Conservation (phyloP, 805 yeast species). For the Danielia reshetovae region DNA sequence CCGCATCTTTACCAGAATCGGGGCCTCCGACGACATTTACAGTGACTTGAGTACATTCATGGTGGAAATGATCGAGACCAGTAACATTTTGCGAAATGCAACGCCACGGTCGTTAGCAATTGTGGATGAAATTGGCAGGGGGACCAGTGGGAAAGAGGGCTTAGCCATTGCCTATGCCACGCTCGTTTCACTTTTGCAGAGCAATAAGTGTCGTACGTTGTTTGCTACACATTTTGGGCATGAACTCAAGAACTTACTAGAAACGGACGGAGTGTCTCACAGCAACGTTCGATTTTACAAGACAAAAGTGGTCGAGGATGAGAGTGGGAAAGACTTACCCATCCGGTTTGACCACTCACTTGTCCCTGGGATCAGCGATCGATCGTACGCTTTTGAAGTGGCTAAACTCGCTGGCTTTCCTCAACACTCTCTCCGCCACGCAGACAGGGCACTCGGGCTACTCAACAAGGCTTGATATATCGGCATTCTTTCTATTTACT, state of each 20-base stretch:
- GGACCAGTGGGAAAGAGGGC: slow-evolving; percentile 71
- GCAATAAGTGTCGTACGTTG: slow-evolving; percentile 65
- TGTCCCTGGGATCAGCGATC: slow-evolving; percentile 61
- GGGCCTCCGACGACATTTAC: slow-evolving; percentile 30
- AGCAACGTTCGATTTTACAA: slow-evolving; percentile 25
- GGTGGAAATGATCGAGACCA: slow-evolving; percentile 44
- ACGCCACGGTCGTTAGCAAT: slow-evolving; percentile 42
- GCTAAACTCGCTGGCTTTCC: slow-evolving; percentile 84
- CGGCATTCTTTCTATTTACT: too few relatives aligned
- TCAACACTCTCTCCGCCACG: slow-evolving; percentile 47
- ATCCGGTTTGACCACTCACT: slow-evolving; percentile 54
- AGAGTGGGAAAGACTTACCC: slow-evolving; percentile 13
- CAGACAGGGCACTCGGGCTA: slow-evolving; percentile 31
- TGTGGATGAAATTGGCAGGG: slow-evolving; percentile 42
- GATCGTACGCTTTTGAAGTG: slow-evolving; percentile 73
- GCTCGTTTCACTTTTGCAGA: slow-evolving; percentile 48
- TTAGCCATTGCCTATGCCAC: slow-evolving; percentile 81
- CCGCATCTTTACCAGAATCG: slow-evolving; percentile 43
- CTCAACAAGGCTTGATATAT: slow-evolving; percentile 1
- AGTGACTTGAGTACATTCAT: slow-evolving; percentile 45
- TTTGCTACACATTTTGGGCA: slow-evolving; percentile 82
- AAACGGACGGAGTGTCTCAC: slow-evolving; percentile 24
- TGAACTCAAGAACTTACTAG: slow-evolving; percentile 36
- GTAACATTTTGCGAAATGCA: slow-evolving; percentile 30
- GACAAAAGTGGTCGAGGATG: slow-evolving; percentile 28